Evolutionary conservation across 345 rosid genomes (phyloP).

Genomic region (Eucalyptus microcorys): DNA sequence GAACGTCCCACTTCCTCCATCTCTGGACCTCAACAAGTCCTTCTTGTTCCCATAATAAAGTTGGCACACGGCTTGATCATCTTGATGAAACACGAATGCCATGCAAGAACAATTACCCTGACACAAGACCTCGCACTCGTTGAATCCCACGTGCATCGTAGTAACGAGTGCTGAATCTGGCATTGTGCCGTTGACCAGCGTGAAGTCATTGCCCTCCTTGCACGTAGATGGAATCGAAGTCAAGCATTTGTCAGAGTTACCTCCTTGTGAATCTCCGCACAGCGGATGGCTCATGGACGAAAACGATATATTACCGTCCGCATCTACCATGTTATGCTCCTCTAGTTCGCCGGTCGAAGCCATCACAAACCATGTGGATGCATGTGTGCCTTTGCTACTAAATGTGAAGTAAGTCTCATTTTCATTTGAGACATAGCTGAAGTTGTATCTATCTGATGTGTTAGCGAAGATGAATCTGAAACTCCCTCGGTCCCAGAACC

Average conservation of each 20-base stretch:
- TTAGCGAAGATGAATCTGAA: not conserved
- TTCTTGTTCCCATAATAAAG: not conserved
- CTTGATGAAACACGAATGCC: not conserved
- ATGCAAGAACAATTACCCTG: not conserved
- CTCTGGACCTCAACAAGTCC: not conserved
- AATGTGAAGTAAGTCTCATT: constrained; percentile 1
- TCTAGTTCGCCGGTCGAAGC: not conserved
- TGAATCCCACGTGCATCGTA: not conserved
- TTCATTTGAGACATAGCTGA: not conserved
- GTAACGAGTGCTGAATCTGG: not conserved
- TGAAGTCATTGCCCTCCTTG: not conserved
- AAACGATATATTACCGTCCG: not conserved
- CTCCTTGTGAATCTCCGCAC: not conserved
- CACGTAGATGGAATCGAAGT: not conserved
- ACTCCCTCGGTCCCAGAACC: not conserved
- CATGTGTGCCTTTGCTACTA: not conserved
- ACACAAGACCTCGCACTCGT: not conserved
- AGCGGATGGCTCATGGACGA: not conserved
- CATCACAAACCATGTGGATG: not conserved
- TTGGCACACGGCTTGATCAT: not conserved
- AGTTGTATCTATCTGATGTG: not conserved
- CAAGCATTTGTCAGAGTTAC: not conserved
- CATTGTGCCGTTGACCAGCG: not conserved
- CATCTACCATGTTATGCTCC: not conserved
- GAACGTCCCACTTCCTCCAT: not conserved